Evolutionary conservation across 306 rosid genomes (phyloP), one percentile per base, ranked within the genome.

Genomic region (Abrus precatorius): DNA sequence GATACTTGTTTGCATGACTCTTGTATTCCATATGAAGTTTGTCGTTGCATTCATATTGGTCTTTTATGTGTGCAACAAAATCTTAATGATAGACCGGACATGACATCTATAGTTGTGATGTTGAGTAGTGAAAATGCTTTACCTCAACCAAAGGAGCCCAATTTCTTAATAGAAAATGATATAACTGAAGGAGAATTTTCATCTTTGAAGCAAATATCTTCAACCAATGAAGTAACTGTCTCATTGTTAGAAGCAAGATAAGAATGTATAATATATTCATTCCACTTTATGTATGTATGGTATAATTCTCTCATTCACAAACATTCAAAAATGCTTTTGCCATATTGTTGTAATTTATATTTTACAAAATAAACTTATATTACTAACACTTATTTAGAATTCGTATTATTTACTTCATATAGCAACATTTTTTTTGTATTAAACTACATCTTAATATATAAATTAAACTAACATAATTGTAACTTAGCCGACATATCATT

Each of bases 81-180:
- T 48, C 86, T 87, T 0, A 75, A 87, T 3, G 90, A 87, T 13
- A 78, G 94, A 72, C 91, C 90, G 62, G 72, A 77, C 79, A 90
- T 88, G 90, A 45, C 86, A 0, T 66, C 82, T 48, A 88, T 84
- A 3, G 81, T 86, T 69, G 41, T 85, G 34, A 85, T 90, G 91
- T 59, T 88, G 43, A 83, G 82, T 11, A 85, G 88, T 70, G 87
- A 83, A 28, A 73, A 30, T 45, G 29, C 20, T 0, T 83, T 88
- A 77, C 34, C 87, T 0, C 81, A 83, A 29, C 92, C 94, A 1
- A 85, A 74, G 32, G 84, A 90, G 27, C 92, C 88, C 5, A 86
- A 80, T 66, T 88, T 84, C 57, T 66, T 84, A 10, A 60, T 32
- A 30, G 66, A 60, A 4, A 60, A 41, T 14, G 6, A 30, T 7